A percentile compares a stretch with the other conserved stretches of the same genome.
These are phyloP conservation scores for Turnera subulata DNA, from an alignment of 345 rosid species.

Conservation along the genomic window DNA sequence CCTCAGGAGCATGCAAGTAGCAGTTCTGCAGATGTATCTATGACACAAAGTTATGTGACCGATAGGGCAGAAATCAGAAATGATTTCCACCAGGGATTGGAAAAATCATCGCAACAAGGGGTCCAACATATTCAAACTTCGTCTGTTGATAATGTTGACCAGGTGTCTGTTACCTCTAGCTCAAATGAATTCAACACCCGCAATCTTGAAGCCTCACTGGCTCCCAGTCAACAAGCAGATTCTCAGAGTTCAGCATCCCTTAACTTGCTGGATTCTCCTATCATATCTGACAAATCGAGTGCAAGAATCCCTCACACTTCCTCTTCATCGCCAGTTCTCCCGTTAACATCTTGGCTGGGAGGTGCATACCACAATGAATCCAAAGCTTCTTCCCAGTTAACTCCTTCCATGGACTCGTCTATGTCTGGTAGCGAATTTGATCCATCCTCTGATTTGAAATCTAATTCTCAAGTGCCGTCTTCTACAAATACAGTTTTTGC, in stretches of 20 bases:
- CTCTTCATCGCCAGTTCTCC: slow-evolving; percentile 69
- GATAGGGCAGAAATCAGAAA: slow-evolving; percentile 44
- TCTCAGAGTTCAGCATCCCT: slow-evolving; percentile 65
- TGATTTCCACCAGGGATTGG: slow-evolving; percentile 43
- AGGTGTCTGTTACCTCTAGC: slow-evolving; percentile 47
- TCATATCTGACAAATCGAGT: slow-evolving; percentile 74
- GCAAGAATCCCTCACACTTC: slow-evolving; percentile 49
- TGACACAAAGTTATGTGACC: slow-evolving; percentile 35
- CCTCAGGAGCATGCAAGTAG: slow-evolving; percentile 82
- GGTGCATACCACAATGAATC: slow-evolving; percentile 53
- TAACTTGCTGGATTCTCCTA: slow-evolving; percentile 60
- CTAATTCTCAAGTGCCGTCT: slow-evolving; percentile 52
- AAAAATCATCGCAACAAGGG: slow-evolving; percentile 41
- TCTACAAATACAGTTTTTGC: slow-evolving; percentile 48
- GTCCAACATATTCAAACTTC: slow-evolving; percentile 40
- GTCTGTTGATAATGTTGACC: slow-evolving; percentile 46
- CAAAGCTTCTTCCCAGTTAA: slow-evolving; percentile 38
- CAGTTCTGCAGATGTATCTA: slow-evolving; percentile 68
- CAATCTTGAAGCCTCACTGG: slow-evolving; percentile 30
- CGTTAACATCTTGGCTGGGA: slow-evolving; percentile 80
- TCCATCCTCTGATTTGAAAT: slow-evolving; percentile 60
- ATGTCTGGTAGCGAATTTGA: slow-evolving; percentile 61
- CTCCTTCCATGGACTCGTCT: slow-evolving; percentile 69
- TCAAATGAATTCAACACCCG: slow-evolving; percentile 46
- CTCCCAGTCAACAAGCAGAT: slow-evolving; percentile 46